Evolutionary conservation across 73 alveolate genomes (phyloP), one percentile per base, ranked within the genome.

Genomic region (Paramecium primaurelia): DNA sequence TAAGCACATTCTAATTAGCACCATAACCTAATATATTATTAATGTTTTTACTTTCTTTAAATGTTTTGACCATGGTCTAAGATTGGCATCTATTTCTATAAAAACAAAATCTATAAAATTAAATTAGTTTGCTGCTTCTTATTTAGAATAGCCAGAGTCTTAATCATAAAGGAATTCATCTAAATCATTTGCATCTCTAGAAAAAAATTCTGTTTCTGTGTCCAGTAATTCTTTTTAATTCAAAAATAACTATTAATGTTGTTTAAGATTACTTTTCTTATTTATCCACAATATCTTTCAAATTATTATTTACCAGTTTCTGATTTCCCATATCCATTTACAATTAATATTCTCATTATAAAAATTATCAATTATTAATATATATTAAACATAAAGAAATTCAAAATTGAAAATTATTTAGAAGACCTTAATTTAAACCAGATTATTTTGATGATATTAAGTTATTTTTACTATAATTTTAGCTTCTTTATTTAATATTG

Each of bases 1-100:
- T 37, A 89, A 14, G 49, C 94, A 89, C 94, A 89, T 89, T 40
- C 94, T 89, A 34, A 89, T 71, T 9, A 89, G 34, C 1, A 64
- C 88, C 88, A 89, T 47, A 18, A 89, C 75, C 94, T 87, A 60
- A 3, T 30, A 1, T 49, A 37, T 73, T 37, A 36, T 38, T 4
- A 10, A 12, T 73, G 7, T 2, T 7, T 37, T 6, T 37, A 73
- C 87, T 73, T 80, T 80, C 9, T 40, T 25, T 16, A 42, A 18
- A 80, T 32, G 58, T 34, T 86, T 92, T 20, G 93, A 92, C 99
- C 99, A 98, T n/a, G 99, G 99, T 14, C 97, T 95, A 44, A 94
- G 89, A 18, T 38, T 71, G 32, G 97, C 98, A 80, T 95, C 97
- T 1, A 98, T 97, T 64, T 97, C 99, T 34, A 98, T 94, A 77